Evolutionary conservation across 2,329 filamentous ascomycete genomes (phyloP), one percentile per base, ranked within the genome.

Genomic region (Cladosporium sp.): DNA sequence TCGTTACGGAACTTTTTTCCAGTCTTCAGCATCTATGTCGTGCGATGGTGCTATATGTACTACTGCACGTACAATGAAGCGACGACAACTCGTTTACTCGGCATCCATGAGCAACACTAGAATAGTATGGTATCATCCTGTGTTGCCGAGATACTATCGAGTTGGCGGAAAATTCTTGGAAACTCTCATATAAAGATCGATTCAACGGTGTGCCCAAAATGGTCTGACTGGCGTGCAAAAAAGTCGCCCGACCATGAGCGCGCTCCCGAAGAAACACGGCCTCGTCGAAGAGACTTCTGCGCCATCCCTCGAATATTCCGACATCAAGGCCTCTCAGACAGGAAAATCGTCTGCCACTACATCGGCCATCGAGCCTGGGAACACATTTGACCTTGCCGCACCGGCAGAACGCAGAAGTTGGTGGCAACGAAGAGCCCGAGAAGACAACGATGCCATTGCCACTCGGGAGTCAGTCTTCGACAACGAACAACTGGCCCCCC

Each of bases 401-500:
- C 32, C 32, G 12, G 6, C 32, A 6, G 32, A 34, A 15, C 32
- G 12, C 5, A 13, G 32, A 12, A 34, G 32, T 12, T 34, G 32
- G 32, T 34, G 32, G 32, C 32, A 34, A 13, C 11, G 32, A 6
- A 34, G 17, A 29, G 40, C 15, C 30, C 22, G 7, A 43, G 30
- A 17, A 15, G 17, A 18, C 40, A 29, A 20, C 22, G 44, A 47
- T 24, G 44, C 34, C 13, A 39, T 40, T 20, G 44, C 37, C 4
- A 47, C 44, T 22, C 36, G 19, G 20, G 20, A 22, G 9, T 58
- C 56, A 29, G 52, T 54, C 9, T 83, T 82, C 55, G 68, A 72
- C 0, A 76, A 81, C 42, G 72, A 76, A 2, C 67, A 70, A 2
- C 66, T 78, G 2, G 77, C 78, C 1, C 73, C 76, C 15, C 72